A percentile compares a stretch with the other conserved stretches of the same genome.
Evolutionary conservation across 352 stramenopile species (phyloP).

Genomic region (Phytophthora agathidicida): DNA sequence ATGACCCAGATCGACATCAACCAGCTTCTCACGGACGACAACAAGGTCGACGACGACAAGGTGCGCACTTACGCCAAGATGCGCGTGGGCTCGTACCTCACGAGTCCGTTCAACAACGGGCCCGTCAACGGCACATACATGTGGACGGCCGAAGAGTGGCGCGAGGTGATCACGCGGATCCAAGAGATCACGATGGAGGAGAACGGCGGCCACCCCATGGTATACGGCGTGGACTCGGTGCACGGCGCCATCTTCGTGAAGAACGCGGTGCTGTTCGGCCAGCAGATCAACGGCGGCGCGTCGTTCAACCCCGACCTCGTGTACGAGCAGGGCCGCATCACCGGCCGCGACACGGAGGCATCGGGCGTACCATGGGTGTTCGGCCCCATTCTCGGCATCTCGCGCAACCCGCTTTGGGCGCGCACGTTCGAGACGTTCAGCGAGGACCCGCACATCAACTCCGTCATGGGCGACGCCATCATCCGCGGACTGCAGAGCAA

Average conservation of each 20-base stretch:
- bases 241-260: constrained; percentile 87
- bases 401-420: constrained; percentile 81
- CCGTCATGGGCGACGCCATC: constrained; percentile 50
- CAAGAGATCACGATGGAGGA: constrained; percentile 66
- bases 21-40: constrained; percentile 53
- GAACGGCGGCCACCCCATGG: constrained; percentile 44
- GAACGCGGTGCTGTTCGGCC: constrained; percentile 66
- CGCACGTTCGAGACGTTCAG: constrained; percentile 93
- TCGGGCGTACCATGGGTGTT: constrained; percentile 90
- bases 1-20: constrained; percentile 90
- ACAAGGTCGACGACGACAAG: constrained; percentile 35
- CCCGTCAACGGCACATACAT: constrained; percentile 33
- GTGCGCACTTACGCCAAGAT: constrained; percentile 56
- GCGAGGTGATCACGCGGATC: constrained; percentile 65
- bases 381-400: constrained; percentile 75
- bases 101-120: constrained; percentile 48
- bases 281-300: constrained; percentile 51
- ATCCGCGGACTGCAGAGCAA: constrained; percentile 74
- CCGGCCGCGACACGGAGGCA: constrained; percentile 76
- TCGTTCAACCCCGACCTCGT: constrained; percentile 83
- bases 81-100: constrained; percentile 87
- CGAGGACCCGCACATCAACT: constrained; percentile 81
- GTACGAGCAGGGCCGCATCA: constrained; percentile 59
- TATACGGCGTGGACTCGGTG: constrained; percentile 90
- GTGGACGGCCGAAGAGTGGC: constrained; percentile 58